A percentile compares a stretch with the other conserved stretches of the same genome.
Conservation (phyloP, 148 eudicot genomes). For the Vaccinium myrtillus region DNA sequence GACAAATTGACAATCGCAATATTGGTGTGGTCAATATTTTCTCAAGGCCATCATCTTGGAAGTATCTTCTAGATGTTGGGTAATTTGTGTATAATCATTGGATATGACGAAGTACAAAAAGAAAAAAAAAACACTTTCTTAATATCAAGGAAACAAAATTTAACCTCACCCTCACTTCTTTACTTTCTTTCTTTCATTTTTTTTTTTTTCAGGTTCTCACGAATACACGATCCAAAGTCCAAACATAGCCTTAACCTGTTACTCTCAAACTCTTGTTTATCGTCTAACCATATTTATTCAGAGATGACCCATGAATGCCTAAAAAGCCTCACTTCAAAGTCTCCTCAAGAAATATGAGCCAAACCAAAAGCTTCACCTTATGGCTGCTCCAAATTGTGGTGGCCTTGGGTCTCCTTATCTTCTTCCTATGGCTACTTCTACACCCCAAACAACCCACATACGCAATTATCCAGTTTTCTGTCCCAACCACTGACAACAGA, state of each 20-base stretch:
- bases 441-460: constrained; percentile 17
- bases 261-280: neutral
- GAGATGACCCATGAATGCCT: neutral
- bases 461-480: constrained; percentile 11
- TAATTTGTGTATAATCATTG: neutral
- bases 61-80: neutral
- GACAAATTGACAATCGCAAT: neutral
- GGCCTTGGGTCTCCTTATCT: constrained; percentile 13
- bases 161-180: neutral
- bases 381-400: constrained; percentile 18
- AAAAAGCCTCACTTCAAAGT: neutral
- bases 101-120: neutral
- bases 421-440: constrained; percentile 20
- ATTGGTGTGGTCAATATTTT: neutral
- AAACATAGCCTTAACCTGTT: neutral
- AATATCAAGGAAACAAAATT: neutral
- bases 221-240: neutral
- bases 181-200: neutral
- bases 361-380: constrained; percentile 7
- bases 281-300: neutral
- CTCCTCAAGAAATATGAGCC: constrained; percentile 1
- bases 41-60: neutral
- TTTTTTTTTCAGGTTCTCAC: neutral
- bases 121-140: neutral
- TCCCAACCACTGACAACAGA: neutral